Base-by-base conservation (phyloP, 208 protist genomes). In the Leishmania gerbilli region DNA sequence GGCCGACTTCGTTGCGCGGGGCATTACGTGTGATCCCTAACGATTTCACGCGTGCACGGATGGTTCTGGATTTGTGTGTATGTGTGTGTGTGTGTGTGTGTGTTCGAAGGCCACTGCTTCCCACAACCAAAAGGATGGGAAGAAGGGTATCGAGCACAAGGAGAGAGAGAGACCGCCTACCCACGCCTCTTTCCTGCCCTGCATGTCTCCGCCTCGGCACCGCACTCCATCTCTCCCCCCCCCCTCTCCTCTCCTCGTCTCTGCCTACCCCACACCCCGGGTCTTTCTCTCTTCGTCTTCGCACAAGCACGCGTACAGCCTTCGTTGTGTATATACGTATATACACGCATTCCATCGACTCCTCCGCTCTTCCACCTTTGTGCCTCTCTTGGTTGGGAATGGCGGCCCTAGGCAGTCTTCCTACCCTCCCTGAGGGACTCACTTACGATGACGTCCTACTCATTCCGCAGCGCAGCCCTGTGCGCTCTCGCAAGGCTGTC, bases 391-490 rank as follows among this genome's bases (percentile, higher is more conserved):
- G 49, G 27, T 13, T 47, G 13, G 80, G 8, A 13, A 91, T 91
- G 86, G 87, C 91, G 51, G 71, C 86, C 0, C 47, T 91, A 13
- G 76, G 9, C 45, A 82, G 77, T 42, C 74, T 90, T 27, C 77
- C 82, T 0, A 75, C 67, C 56, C 71, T 97, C 67, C 91, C 91
- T 0, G 79, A 90, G 60, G 89, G 84, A 9, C 86, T 98, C 11
- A 98, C 95, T 3, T 98, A 97, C 84, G 95, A 98, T 80, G 95
- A 98, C 79, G 95, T 98, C 51, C 88, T 97, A 78, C 90, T 98
- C 56, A 90, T 97, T 49, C 95, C 95, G 21, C 92, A 97, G 89
- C 87, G 86, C 80, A 96, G 90, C 77, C 68, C 77, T 42, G 86
- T 98, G 56, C 88, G 87, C 71, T 95, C 90, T 37, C 91, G 95